Base-by-base conservation (phyloP, 108 stramenopile species). In the Cyclostephanos invisitatus region DNA sequence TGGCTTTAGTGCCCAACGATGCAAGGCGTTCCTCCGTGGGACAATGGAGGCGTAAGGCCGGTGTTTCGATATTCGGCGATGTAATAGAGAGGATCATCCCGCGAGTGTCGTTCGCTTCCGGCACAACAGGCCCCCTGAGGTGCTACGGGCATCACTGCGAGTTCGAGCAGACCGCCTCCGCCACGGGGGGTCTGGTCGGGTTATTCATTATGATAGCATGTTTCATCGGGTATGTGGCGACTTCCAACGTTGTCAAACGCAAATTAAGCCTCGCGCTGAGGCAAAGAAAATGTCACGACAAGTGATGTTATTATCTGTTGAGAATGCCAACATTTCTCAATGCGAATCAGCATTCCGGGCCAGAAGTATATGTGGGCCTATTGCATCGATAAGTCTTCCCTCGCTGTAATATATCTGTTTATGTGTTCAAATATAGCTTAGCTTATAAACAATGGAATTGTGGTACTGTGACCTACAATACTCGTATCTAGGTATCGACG, bases 71-170 rank as follows among this genome's bases (percentile, higher is more conserved):
- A 25, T 61, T 69, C 36, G 68, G 63, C 59, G 76, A 69, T 24
- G 15, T 62, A 37, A 48, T 69, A 21, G 38, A 58, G 7, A 20
- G 37, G 47, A 21, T 71, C 9, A 50, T 77, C 37, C 29, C 64
- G 7, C 68, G 68, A 47, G 36, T 70, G n/a, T 22, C 68, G 17
- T 68, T 50, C 24, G 54, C 50, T 10, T 46, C 25, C 58, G 53
- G 25, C 46, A 62, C 20, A 36, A 62, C 20, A 36, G 76, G 47
- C 3, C 35, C 60, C 27, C 50, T 77, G n/a, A 53, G 44, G 27
- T 77, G 76, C 58, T 55, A 70, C 35, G 76, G 76, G 3, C 76
- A 68, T 9, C 54, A 64, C 47, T 77, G 76, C 47, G 32, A 64
- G 57, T 77, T 77, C 57, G 76, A 77, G 40, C 60, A 77, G 42